Percentiles rank a stretch among this genome's conserved stretches.
These are phyloP conservation scores for Malus fusca DNA, from an alignment of 306 rosid genomes.

Conservation along the genomic window DNA sequence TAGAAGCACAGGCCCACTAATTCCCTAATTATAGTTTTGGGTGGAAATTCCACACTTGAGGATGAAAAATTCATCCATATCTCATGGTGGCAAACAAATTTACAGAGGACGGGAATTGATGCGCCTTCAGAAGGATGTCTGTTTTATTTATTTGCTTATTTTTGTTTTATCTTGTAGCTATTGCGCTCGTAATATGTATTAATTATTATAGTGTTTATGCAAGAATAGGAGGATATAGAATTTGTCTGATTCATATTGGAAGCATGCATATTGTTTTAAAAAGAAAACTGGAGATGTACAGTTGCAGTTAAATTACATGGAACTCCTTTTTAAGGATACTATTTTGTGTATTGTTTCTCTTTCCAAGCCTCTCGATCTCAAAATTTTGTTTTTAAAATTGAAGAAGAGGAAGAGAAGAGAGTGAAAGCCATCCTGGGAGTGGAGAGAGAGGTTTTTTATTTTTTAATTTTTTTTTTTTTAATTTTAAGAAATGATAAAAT, in stretches of 20 bases:
- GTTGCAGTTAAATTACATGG: slow-evolving; percentile 8
- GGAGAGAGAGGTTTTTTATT: too few species aligned
- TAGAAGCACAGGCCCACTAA: slow-evolving; percentile 77
- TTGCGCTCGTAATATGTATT: slow-evolving; percentile 19
- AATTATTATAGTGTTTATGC: not conserved
- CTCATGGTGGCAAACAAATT: slow-evolving; percentile 1
- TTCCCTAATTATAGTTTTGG: not conserved
- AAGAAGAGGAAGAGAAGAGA: too few species aligned
- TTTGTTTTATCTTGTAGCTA: slow-evolving; percentile 36
- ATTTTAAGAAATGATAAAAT: too few species aligned
- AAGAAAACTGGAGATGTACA: slow-evolving; percentile 18
- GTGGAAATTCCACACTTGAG: too few species aligned
- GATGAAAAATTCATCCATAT: not conserved
- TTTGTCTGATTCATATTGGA: slow-evolving; percentile 28
- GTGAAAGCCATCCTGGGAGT: too few species aligned
- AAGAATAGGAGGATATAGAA: slow-evolving; percentile 48
- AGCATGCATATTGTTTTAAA: slow-evolving; percentile 10
- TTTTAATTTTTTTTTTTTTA: too few species aligned
- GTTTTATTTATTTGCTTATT: not conserved
- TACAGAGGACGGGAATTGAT: too few species aligned
- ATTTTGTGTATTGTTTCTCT: not conserved
- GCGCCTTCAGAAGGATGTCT: slow-evolving; percentile 15
- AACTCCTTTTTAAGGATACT: not conserved
- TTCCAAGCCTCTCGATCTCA: too few species aligned
- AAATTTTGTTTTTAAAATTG: too few species aligned